A percentile compares a stretch with the other conserved stretches of the same genome.
Conservation (phyloP, 805 yeast genomes). For the Hanseniaspora taiwanica region DNA sequence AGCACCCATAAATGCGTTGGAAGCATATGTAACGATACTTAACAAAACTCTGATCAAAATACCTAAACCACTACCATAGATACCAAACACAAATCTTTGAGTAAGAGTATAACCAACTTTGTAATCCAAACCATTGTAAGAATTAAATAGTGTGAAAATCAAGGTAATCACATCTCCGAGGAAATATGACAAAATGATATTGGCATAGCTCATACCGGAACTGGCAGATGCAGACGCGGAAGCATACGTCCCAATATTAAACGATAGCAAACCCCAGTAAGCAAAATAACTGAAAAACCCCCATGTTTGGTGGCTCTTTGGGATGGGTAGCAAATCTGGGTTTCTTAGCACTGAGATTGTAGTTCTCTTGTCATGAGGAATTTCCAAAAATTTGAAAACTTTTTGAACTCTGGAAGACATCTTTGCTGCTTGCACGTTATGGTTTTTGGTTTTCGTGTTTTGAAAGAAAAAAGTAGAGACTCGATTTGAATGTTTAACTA, state of each 20-base stretch:
- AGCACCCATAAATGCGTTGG: conserved; percentile 34
- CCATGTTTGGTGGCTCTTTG: conserved; percentile 23
- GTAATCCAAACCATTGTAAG: conserved; percentile 35
- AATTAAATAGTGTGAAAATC: conserved; percentile 31
- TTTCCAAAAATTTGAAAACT: conserved; percentile 14
- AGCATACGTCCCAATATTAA: conserved; percentile 34
- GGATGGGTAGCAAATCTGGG: conserved; percentile 23
- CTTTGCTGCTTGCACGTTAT: no score
- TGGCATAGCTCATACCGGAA: conserved; percentile 33
- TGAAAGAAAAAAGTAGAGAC: no score
- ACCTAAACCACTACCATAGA: conserved; percentile 31
- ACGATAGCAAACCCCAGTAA: conserved; percentile 33
- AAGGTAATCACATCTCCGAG: conserved; percentile 35
- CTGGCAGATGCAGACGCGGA: conserved; percentile 32
- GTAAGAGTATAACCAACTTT: conserved; percentile 36
- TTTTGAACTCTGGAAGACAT: no score
- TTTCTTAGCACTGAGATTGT: conserved; percentile 21
- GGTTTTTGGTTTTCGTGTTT: no score
- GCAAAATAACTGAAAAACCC: conserved; percentile 29
- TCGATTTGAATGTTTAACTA: no score
- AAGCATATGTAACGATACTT: conserved; percentile 35
- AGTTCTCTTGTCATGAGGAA: conserved; percentile 21
- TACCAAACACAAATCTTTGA: conserved; percentile 35
- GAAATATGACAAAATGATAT: conserved; percentile 32
- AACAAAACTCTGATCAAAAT: conserved; percentile 30